Evolutionary conservation across 2,329 filamentous ascomycete genomes (phyloP), one percentile per base, ranked within the genome.

Genomic region (Curvularia spicifera): DNA sequence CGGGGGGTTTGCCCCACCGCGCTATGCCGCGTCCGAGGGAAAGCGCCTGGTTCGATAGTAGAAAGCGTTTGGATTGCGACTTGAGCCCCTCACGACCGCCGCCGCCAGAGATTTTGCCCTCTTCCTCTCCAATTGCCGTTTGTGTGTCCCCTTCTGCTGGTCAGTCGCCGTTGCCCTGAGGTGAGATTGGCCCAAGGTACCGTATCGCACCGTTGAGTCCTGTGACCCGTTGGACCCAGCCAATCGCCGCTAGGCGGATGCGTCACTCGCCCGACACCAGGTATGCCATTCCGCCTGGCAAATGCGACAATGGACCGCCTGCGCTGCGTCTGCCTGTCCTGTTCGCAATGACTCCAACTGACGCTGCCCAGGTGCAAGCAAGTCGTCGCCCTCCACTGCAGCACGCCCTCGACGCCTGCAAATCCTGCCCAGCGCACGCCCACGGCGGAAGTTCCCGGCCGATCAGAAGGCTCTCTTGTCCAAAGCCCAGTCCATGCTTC

Each of bases 171-270:
- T 18, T 18, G 49, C 26, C 42, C 44, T 40, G 51, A 28, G 37
- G 58, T 53, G 51, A 45, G 53, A 57, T 50, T 18, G 47, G 35
- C 18, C 28, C 33, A 39, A 44, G 44, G 55, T 44, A 46, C 24
- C 43, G 29, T 46, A 45, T 47, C 39, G 51, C 22, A 24, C 51
- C 44, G 51, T 52, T 22, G 49, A 42, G 58, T 60, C 59, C 62
- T 64, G 66, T 64, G 66, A 68, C 59, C 53, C 22, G 47, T 20
- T 28, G 49, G 46, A 35, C 39, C 46, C 55, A 53, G 56, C 66
- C 63, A 65, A 66, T 69, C 61, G 61, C 56, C 56, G 53, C 53
- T 56, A 59, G 53, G 42, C 71, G 71, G 57, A 74, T 75, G 72
- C 70, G 67, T 71, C 67, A 56, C 48, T 69, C 56, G 43, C 58